Percentiles rank a stretch among this genome's conserved stretches.
These are phyloP conservation scores for Boletus reticulatus DNA, from an alignment of 768 basidiomycete genomes.

Conservation along the genomic window DNA sequence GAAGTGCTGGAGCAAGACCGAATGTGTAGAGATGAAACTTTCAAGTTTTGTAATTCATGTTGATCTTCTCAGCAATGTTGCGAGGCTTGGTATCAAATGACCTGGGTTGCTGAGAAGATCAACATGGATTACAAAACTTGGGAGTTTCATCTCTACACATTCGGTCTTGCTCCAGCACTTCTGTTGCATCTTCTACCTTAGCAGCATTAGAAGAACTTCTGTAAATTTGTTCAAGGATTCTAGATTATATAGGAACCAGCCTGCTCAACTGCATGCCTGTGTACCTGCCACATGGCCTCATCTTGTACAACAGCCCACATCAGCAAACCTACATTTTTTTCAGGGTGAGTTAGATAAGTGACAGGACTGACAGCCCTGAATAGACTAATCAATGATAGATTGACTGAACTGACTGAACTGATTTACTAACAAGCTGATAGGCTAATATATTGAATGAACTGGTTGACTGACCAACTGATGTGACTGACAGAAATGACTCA, in stretches of 20 bases:
- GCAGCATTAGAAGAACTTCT: too few relatives aligned
- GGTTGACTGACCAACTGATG: too few relatives aligned
- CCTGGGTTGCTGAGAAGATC: neutral
- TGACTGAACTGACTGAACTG: too few relatives aligned
- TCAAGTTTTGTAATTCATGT: neutral
- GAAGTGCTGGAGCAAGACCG: neutral
- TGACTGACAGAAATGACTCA: too few relatives aligned
- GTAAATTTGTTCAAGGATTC: too few relatives aligned
- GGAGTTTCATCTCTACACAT: neutral
- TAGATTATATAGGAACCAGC: neutral
- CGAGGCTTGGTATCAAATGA: neutral
- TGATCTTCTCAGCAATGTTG: neutral
- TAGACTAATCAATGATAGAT: too few relatives aligned
- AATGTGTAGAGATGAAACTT: neutral
- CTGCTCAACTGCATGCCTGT: neutral
- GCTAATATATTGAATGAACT: too few relatives aligned
- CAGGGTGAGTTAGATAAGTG: too few relatives aligned
- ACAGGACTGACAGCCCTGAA: too few relatives aligned
- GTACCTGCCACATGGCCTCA: neutral
- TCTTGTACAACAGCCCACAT: neutral
- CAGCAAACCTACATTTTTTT: too few relatives aligned
- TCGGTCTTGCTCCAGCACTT: neutral
- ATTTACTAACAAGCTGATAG: too few relatives aligned
- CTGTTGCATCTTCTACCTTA: too few relatives aligned
- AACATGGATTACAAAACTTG: neutral